These are phyloP conservation scores for Hyaloscypha hepaticicola DNA, from an alignment of 495 filamentous ascomycete genomes.

Conservation along the genomic window DNA sequence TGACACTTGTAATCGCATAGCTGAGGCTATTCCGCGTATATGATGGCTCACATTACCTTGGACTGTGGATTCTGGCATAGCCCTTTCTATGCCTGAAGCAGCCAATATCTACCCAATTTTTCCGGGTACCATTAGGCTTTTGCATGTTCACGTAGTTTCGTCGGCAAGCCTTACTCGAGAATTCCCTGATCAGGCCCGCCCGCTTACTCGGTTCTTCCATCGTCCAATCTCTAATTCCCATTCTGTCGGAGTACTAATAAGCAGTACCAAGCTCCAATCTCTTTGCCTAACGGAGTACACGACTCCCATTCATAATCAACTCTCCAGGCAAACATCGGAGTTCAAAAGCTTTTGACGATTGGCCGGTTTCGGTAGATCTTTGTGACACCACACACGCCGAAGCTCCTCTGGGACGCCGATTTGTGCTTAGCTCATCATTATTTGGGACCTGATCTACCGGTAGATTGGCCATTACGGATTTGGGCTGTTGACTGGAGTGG, in stretches of 20 bases:
- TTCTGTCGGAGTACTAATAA: too few relatives aligned
- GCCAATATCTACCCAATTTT: too few relatives aligned
- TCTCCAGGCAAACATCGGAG: neutral
- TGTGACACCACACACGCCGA: too few relatives aligned
- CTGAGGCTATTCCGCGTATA: neutral
- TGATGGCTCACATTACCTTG: neutral
- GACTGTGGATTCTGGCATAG: neutral
- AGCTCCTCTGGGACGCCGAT: too few relatives aligned
- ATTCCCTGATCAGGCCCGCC: neutral
- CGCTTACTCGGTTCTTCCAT: neutral
- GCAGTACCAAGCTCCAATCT: neutral
- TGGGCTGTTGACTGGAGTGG: too few relatives aligned
- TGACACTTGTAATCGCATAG: neutral
- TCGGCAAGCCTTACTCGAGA: neutral
- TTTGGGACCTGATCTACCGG: too few relatives aligned
- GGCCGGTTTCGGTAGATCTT: too few relatives aligned
- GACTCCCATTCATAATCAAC: neutral
- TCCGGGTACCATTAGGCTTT: too few relatives aligned
- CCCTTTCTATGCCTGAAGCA: neutral
- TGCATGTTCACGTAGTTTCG: neutral
- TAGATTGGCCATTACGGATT: too few relatives aligned
- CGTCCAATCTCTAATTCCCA: neutral
- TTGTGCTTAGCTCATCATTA: too few relatives aligned
- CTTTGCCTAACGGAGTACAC: neutral
- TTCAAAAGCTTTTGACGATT: neutral